Evolutionary conservation across 2,329 filamentous ascomycete species (phyloP).

Genomic region (Aureobasidium sp.): DNA sequence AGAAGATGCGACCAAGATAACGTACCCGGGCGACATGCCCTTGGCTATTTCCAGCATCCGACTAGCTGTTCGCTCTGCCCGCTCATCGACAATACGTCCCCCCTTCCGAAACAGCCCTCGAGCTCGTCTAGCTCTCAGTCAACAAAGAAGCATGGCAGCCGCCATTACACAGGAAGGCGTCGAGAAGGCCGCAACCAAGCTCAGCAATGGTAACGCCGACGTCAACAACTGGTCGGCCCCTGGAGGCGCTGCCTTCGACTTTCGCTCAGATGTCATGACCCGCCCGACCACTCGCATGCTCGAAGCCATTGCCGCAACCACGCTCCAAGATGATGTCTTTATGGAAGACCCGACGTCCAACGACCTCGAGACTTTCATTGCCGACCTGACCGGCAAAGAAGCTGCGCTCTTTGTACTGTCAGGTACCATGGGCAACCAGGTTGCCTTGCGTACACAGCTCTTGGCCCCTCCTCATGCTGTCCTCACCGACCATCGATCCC

Average conservation of each 20-base stretch:
- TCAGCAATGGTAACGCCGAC: slow-evolving; percentile 22
- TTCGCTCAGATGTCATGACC: slow-evolving; percentile 49
- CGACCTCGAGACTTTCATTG: slow-evolving; percentile 67
- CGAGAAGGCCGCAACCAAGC: slow-evolving; percentile 22
- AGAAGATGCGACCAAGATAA: not conserved
- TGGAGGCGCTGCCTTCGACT: slow-evolving; percentile 50
- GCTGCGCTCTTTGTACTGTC: slow-evolving; percentile 75
- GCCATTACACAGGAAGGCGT: slow-evolving; percentile 16
- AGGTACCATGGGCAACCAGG: slow-evolving; percentile 91
- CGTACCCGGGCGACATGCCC: slow-evolving; percentile 9
- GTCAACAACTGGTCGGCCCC: slow-evolving; percentile 34
- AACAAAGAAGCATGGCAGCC: slow-evolving; percentile 9
- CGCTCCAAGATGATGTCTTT: slow-evolving; percentile 78
- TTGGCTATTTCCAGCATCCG: not conserved
- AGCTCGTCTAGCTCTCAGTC: not conserved
- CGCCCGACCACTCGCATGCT: slow-evolving; percentile 78
- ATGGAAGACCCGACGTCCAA: slow-evolving; percentile 72
- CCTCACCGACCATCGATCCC: slow-evolving; percentile 69
- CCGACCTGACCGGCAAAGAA: slow-evolving; percentile 66
- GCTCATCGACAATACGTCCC: not conserved
- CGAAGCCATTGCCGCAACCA: slow-evolving; percentile 64
- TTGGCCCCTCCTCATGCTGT: slow-evolving; percentile 73
- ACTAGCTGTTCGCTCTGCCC: not conserved
- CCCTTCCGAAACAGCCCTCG: not conserved
- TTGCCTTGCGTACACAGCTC: slow-evolving; percentile 71